Evolutionary conservation across 495 filamentous ascomycete species (phyloP).

Genomic region (Tirmania nivea): DNA sequence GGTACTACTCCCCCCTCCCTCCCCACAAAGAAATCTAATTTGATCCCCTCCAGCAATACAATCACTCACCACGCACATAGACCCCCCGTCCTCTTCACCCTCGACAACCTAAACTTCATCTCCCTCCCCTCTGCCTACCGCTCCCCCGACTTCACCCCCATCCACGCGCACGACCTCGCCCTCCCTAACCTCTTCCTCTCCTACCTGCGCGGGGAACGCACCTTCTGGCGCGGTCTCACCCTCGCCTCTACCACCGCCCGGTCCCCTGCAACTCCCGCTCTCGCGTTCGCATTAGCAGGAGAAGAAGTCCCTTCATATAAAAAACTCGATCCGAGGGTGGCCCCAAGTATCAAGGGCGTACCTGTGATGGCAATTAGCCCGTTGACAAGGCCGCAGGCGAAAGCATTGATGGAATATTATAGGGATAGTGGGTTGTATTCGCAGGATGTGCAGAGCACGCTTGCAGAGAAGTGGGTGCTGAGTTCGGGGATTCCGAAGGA

Average conservation of each 20-base stretch:
- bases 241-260: constrained; percentile 51
- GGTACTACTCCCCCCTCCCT: constrained; percentile 5
- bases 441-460: constrained; percentile 37
- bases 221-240: constrained; percentile 55
- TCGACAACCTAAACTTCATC: constrained; percentile 62
- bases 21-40: too few relatives aligned
- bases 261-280: constrained; percentile 33
- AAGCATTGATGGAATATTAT: constrained; percentile 79
- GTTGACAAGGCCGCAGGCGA: constrained; percentile 51
- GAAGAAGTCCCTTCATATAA: constrained; percentile 26
- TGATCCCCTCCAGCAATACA: too few relatives aligned
- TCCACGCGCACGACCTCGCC: constrained; percentile 73
- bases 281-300: constrained; percentile 43
- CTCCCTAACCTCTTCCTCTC: constrained; percentile 56
- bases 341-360: constrained; percentile 32
- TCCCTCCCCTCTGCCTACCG: constrained; percentile 58
- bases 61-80: constrained; percentile 19
- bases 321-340: constrained; percentile 44
- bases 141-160: constrained; percentile 37
- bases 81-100: constrained; percentile 54
- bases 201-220: constrained; percentile 34
- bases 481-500: constrained; percentile 14
- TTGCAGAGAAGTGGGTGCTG: constrained; percentile 69
- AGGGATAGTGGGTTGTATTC: constrained; percentile 64
- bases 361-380: constrained; percentile 34